These are phyloP conservation scores for Asparagopsis taxiformis DNA, from an alignment of 31 red algal species.

Conservation along the genomic window DNA sequence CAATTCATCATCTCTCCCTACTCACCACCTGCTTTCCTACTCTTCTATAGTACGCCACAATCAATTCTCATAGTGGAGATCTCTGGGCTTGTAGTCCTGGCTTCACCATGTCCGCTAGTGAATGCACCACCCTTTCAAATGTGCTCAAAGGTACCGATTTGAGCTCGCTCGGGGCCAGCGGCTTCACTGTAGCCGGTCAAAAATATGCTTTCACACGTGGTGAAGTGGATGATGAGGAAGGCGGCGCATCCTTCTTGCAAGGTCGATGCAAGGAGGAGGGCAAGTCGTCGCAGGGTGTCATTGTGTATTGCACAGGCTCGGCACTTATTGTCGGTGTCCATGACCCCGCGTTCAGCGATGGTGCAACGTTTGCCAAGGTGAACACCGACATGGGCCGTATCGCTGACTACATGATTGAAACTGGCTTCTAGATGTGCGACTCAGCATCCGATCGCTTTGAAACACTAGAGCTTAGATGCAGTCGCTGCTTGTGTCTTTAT, in stretches of 20 bases:
- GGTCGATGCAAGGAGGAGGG: constrained; percentile 92
- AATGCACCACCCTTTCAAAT: constrained; percentile 41
- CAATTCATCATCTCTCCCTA: neutral
- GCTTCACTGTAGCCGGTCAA: constrained; percentile 88
- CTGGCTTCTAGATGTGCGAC: constrained; percentile 48
- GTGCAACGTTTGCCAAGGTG: constrained; percentile 77
- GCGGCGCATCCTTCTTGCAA: constrained; percentile 64
- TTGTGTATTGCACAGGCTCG: constrained; percentile 61
- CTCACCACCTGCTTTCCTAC: too few species aligned
- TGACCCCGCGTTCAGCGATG: constrained; percentile 81
- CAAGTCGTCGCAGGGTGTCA: constrained; percentile 81
- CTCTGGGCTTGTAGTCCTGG: constrained; percentile 71
- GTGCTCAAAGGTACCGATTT: constrained; percentile 43
- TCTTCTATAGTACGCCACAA: constrained; percentile 68
- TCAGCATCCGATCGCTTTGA: neutral
- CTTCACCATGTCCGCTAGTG: constrained; percentile 58
- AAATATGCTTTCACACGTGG: constrained; percentile 92
- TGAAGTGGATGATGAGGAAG: constrained; percentile 92
- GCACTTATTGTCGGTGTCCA: constrained; percentile 76
- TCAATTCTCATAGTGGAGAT: constrained; percentile 74
- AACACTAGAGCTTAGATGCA: neutral
- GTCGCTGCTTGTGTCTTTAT: neutral
- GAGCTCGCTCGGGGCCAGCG: constrained; percentile 48
- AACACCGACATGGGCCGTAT: constrained; percentile 87
- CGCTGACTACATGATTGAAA: constrained; percentile 90